A percentile compares a stretch with the other conserved stretches of the same genome.
Conservation (phyloP, 148 eudicot genomes). For the Persicaria tinctoria region DNA sequence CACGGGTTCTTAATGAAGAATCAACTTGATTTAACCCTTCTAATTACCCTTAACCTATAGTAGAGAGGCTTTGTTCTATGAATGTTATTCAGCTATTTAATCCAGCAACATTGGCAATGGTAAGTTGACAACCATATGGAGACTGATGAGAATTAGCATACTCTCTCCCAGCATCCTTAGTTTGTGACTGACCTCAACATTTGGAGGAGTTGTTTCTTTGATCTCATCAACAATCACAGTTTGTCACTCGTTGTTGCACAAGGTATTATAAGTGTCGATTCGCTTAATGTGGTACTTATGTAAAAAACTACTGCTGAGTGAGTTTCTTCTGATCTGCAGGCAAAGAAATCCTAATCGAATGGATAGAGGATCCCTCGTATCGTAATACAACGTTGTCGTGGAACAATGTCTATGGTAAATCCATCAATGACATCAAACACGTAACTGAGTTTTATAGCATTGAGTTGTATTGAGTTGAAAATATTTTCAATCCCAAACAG, state of each 20-base stretch:
- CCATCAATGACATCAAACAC: background rate
- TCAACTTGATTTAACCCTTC: background rate
- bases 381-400: constrained; percentile 47
- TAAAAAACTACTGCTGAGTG: background rate
- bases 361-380: constrained; percentile 44
- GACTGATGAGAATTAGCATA: too few species aligned
- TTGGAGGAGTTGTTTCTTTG: constrained; percentile 27
- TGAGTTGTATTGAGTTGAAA: background rate
- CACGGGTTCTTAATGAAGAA: too few species aligned
- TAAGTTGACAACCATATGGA: too few species aligned
- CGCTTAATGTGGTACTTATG: background rate
- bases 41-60: too few species aligned
- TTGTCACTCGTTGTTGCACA: constrained; percentile 39
- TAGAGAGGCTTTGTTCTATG: too few species aligned
- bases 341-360: constrained; percentile 30
- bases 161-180: too few species aligned
- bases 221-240: constrained; percentile 26
- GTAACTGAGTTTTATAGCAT: background rate
- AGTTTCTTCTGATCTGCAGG: constrained; percentile 24
- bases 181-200: constrained; percentile 30
- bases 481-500: constrained; percentile 19
- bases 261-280: constrained; percentile 21
- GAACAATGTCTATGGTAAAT: constrained; percentile 36
- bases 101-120: too few species aligned
- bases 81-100: too few species aligned